phyloP scores from a whole-genome alignment of 192 early-diverging fungal species.

The Coemansia sp. region DNA sequence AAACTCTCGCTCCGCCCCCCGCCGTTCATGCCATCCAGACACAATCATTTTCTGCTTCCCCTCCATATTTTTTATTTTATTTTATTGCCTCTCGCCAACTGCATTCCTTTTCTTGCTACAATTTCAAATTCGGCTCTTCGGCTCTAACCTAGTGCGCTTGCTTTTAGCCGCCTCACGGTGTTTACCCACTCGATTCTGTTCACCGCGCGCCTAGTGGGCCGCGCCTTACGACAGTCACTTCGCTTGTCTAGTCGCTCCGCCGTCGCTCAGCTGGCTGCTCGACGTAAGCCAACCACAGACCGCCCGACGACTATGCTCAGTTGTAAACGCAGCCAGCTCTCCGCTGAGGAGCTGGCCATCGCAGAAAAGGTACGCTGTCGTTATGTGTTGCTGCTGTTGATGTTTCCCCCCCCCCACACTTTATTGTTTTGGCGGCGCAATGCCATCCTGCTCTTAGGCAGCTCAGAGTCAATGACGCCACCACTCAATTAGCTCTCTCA shows the following conservation, averaged over 20 bases:
- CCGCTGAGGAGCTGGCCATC: conserved; percentile 59
- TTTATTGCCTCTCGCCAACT: neutral
- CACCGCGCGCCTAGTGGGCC: conserved; percentile 10
- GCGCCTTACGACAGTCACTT: conserved; percentile 1
- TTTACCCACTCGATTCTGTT: conserved; percentile 1
- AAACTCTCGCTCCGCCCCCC: conserved; percentile 6
- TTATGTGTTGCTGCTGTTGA: neutral
- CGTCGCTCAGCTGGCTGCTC: conserved; percentile 5
- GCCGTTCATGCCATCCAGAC: conserved; percentile 7
- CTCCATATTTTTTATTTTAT: neutral
- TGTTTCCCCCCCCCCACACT: neutral
- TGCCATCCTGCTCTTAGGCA: neutral
- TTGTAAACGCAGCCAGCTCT: conserved; percentile 52
- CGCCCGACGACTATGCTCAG: conserved; percentile 35
- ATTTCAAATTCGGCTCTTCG: neutral
- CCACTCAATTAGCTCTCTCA: neutral
- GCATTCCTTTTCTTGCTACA: conserved; percentile 9
- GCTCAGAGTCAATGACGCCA: conserved; percentile 6
- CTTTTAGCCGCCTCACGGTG: conserved; percentile 5
- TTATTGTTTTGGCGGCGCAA: neutral
- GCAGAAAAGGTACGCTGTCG: conserved; percentile 57
- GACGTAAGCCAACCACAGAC: conserved; percentile 8
- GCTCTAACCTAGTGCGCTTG: neutral
- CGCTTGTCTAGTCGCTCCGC: neutral
- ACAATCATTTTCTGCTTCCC: conserved; percentile 18